phyloP scores from a whole-genome alignment of 176 grass and related monocot species.

The Elymus sibiricus region DNA sequence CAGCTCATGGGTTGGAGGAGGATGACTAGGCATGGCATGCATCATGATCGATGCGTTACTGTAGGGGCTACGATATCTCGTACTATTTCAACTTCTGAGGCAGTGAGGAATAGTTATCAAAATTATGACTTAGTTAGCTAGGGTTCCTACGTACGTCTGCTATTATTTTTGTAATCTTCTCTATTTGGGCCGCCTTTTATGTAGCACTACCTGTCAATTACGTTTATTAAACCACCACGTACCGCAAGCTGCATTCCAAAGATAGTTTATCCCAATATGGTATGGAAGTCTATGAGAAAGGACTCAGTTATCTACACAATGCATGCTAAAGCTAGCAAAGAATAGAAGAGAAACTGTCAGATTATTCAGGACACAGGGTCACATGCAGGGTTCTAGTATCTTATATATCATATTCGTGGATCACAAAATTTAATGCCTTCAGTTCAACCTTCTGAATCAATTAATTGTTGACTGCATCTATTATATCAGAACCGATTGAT shows the following conservation, averaged over 20 bases:
- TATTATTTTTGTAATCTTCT: constrained; percentile 11
- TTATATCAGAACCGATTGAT: neutral
- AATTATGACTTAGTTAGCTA: constrained; percentile 29
- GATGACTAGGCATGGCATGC: neutral
- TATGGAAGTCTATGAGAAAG: neutral
- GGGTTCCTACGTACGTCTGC: neutral
- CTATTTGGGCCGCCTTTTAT: neutral
- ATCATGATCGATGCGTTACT: neutral
- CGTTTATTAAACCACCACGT: neutral
- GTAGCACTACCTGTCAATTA: constrained; percentile 29
- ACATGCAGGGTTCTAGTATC: neutral
- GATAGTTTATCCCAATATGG: neutral
- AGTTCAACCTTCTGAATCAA: neutral
- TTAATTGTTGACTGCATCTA: neutral
- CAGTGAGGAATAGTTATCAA: constrained; percentile 7
- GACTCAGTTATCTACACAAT: neutral
- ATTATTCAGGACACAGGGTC: neutral
- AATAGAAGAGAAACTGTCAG: neutral
- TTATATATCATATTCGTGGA: neutral
- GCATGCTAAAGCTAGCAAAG: neutral
- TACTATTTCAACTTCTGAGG: constrained; percentile 7
- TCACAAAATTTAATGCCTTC: neutral
- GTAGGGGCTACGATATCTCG: neutral
- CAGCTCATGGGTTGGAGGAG: neutral
- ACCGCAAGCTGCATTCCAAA: neutral